Conservation (phyloP, 169 alveolate genomes). For the Toxoplasma gondii region DNA sequence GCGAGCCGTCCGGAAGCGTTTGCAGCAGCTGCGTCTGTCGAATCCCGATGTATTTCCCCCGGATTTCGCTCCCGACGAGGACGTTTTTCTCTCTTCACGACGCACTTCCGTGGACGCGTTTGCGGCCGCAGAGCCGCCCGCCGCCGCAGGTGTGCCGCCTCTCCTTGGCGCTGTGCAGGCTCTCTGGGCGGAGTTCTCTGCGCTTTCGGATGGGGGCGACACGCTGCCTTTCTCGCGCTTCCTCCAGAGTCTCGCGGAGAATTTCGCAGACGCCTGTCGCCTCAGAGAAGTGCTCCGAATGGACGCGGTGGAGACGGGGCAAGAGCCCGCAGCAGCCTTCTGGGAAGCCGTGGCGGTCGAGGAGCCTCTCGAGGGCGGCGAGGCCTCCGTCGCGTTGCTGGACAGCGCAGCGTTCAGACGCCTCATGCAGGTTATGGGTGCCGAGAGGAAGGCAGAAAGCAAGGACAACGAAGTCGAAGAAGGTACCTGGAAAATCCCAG, state of each 20-base stretch:
- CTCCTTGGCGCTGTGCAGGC: neutral
- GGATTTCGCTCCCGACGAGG: constrained; percentile 20
- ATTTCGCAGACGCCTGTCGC: constrained; percentile 45
- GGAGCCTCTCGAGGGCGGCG: neutral
- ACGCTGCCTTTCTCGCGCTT: neutral
- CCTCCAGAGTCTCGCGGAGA: constrained; percentile 36
- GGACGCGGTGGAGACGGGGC: neutral
- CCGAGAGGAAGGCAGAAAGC: neutral
- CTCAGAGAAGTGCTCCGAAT: neutral
- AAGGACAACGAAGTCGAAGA: constrained; percentile 6
- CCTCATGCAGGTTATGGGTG: constrained; percentile 37
- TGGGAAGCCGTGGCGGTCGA: constrained; percentile 10
- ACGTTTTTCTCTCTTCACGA: neutral
- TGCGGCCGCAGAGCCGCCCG: neutral
- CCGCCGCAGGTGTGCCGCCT: neutral
- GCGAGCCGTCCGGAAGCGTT: constrained; percentile 56
- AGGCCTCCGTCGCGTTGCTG: neutral
- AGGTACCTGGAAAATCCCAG: neutral
- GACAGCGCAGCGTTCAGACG: neutral
- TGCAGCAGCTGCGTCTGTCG: constrained; percentile 38
- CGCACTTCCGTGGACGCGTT: neutral
- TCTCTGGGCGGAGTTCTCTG: neutral
- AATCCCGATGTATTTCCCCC: constrained; percentile 13
- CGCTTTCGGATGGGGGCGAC: neutral
- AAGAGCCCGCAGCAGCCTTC: neutral